A percentile compares a stretch with the other conserved stretches of the same genome.
Evolutionary conservation across 78 protist species (phyloP).

Genomic region (Dictyostelium capitatum): DNA sequence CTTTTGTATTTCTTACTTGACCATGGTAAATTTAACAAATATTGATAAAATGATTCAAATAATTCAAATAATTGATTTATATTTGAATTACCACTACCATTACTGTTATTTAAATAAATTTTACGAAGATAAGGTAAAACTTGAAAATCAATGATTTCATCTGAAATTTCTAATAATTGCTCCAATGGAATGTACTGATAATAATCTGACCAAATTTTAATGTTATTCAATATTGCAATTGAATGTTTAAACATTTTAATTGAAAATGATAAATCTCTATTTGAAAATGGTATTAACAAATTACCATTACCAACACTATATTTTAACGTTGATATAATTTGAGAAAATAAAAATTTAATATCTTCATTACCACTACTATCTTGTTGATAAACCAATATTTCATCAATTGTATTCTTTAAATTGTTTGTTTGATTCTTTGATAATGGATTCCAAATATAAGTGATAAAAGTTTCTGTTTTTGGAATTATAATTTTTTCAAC

Average conservation of each 20-base stretch:
- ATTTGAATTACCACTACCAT: neutral
- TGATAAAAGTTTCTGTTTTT: constrained; percentile 35
- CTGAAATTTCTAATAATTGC: neutral
- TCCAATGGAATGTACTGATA: neutral
- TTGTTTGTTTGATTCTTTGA: constrained; percentile 35
- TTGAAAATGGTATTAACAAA: constrained; percentile 7
- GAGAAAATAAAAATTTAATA: neutral
- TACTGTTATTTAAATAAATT: neutral
- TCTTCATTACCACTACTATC: neutral
- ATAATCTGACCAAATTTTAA: neutral
- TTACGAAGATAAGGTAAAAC: constrained; percentile 12
- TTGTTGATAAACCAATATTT: constrained; percentile 9
- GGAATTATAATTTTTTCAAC: constrained; percentile 41
- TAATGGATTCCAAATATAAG: constrained; percentile 50
- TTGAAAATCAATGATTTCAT: neutral
- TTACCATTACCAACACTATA: neutral
- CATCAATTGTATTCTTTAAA: constrained; percentile 26
- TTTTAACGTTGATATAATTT: constrained; percentile 8
- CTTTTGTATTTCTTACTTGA: neutral
- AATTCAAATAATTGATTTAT: neutral
- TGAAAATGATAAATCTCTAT: constrained; percentile 11
- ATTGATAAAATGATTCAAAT: constrained; percentile 3
- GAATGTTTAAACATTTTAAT: neutral
- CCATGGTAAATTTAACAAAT: neutral
- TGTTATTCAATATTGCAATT: neutral